Conservation (phyloP, 495 filamentous ascomycete species). For the Xylaria acuta region DNA sequence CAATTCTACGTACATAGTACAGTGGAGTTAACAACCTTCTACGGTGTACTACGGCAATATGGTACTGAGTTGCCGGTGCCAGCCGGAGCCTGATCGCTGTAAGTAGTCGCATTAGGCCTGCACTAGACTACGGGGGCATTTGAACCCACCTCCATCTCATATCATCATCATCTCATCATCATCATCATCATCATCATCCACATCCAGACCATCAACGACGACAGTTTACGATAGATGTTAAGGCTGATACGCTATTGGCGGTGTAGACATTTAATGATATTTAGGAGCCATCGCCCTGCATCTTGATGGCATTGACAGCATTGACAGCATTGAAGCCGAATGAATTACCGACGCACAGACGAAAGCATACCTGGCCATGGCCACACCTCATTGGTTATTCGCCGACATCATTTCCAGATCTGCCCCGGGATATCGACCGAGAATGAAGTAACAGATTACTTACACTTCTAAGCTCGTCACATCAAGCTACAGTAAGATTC, state of each 20-base stretch:
- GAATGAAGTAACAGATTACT: neutral
- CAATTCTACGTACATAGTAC: no score
- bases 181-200: no score
- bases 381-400: neutral
- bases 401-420: neutral
- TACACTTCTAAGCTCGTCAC: neutral
- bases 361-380: neutral
- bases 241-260: neutral
- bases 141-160: neutral
- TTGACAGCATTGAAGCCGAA: neutral
- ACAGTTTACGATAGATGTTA: neutral
- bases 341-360: neutral
- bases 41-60: neutral
- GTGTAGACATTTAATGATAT: neutral
- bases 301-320: neutral
- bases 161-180: no score
- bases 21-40: no score
- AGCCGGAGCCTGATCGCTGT: neutral
- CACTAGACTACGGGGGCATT: no score
- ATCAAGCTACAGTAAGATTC: constrained; percentile 4
- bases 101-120: neutral
- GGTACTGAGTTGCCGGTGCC: neutral
- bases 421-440: neutral
- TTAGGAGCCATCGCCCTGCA: neutral
- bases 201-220: no score